phyloP scores from a whole-genome alignment of 805 yeast species.

The Wickerhamiella alocasiicola region DNA sequence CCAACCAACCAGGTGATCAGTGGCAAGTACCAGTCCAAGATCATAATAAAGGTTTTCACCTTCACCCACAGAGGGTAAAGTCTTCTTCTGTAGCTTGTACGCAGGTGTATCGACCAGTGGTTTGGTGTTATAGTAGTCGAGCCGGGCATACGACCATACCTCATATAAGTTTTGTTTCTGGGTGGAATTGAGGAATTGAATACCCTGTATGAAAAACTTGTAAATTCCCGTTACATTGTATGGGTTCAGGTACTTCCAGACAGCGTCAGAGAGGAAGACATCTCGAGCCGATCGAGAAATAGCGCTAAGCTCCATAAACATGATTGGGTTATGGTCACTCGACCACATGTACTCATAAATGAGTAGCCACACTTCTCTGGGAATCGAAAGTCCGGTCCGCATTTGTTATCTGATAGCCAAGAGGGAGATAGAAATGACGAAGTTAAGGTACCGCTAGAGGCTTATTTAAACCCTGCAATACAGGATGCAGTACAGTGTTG shows the following conservation, averaged over 20 bases:
- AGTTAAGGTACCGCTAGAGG: too few relatives aligned
- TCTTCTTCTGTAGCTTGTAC: not conserved
- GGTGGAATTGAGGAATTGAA: not conserved
- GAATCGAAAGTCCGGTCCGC: too few relatives aligned
- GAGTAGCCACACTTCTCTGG: not conserved
- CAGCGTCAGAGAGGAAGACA: not conserved
- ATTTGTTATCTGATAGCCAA: too few relatives aligned
- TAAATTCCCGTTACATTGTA: not conserved
- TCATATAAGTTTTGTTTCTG: not conserved
- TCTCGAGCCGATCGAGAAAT: not conserved
- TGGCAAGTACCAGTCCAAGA: not conserved
- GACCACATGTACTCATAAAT: not conserved
- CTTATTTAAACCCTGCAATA: too few relatives aligned
- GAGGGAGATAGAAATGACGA: too few relatives aligned
- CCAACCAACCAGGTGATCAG: not conserved
- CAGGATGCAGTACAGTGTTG: too few relatives aligned
- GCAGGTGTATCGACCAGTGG: not conserved
- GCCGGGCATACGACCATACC: not conserved
- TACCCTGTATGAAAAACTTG: not conserved
- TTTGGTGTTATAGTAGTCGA: not conserved
- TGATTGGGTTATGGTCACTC: not conserved
- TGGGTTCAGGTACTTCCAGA: not conserved
- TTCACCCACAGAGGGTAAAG: not conserved
- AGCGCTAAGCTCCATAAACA: not conserved
- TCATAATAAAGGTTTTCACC: not conserved